These are phyloP conservation scores for Rhynchosporium graminicola DNA, from an alignment of 2,329 filamentous ascomycete genomes.

Conservation along the genomic window DNA sequence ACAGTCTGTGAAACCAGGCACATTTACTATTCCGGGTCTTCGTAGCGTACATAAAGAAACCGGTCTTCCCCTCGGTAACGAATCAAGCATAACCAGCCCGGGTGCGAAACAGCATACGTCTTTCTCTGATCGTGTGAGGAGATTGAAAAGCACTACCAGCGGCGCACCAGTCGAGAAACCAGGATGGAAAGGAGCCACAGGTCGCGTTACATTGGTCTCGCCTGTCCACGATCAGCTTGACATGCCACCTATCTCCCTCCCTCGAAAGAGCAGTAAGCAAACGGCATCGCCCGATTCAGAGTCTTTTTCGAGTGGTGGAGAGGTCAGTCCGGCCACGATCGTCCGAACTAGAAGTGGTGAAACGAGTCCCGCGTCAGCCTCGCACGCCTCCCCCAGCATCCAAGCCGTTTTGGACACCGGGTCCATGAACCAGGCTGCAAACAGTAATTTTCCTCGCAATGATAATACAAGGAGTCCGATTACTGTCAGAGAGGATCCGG, in stretches of 20 bases:
- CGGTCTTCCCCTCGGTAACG: constrained; percentile 30
- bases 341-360: constrained; percentile 33
- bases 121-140: constrained; percentile 51
- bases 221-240: constrained; percentile 63
- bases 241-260: constrained; percentile 58
- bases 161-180: constrained; percentile 45
- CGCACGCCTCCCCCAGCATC: constrained; percentile 24
- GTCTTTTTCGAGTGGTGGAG: constrained; percentile 21
- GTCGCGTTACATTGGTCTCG: constrained; percentile 62
- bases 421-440: constrained; percentile 21
- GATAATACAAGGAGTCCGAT: constrained; percentile 8
- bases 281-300: constrained; percentile 30
- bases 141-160: constrained; percentile 41
- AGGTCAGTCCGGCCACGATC: constrained; percentile 32
- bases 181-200: constrained; percentile 73
- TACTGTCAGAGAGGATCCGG: constrained; percentile 23
- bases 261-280: constrained; percentile 51
- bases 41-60: constrained; percentile 26
- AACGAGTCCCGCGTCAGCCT: constrained; percentile 34
- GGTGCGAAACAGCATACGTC: constrained; percentile 39
- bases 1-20: constrained; percentile 57
- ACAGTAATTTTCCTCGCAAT: neutral
- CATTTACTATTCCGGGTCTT: constrained; percentile 43
- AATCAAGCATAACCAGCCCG: constrained; percentile 34
- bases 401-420: constrained; percentile 25